phyloP scores from a whole-genome alignment of 2,329 filamentous ascomycete species.

The Colletotrichum euphorbiae region DNA sequence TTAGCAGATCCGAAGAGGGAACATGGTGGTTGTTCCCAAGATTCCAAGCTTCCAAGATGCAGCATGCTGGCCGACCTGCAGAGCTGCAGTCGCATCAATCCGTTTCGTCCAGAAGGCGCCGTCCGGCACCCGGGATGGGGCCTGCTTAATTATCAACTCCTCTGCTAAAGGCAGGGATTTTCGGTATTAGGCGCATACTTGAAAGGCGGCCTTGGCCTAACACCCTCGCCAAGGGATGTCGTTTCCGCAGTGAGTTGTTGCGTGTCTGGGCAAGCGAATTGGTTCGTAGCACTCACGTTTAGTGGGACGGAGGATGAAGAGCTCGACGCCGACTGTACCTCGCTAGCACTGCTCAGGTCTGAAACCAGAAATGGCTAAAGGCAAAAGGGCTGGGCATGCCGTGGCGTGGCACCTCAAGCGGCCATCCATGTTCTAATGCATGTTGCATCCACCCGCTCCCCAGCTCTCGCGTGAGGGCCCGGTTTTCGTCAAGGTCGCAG shows the following conservation, averaged over 20 bases:
- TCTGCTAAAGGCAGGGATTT: constrained; percentile 25
- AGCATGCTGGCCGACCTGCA: constrained; percentile 19
- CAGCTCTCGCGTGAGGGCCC: constrained; percentile 7
- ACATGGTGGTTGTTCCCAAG: constrained; percentile 19
- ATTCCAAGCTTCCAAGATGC: constrained; percentile 36
- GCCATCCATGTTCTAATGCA: constrained; percentile 33
- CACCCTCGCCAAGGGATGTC: constrained; percentile 5
- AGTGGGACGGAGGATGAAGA: not conserved
- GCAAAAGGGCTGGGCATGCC: constrained; percentile 21
- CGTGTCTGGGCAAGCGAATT: not conserved
- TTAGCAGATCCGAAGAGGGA: constrained; percentile 23
- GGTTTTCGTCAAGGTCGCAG: constrained; percentile 22
- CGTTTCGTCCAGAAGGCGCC: constrained; percentile 28
- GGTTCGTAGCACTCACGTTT: not conserved
- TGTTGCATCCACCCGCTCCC: constrained; percentile 31
- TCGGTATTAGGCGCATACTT: constrained; percentile 16
- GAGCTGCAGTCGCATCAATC: constrained; percentile 14
- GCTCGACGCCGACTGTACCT: constrained; percentile 4
- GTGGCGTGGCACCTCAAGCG: constrained; percentile 35
- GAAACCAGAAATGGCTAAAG: constrained; percentile 35
- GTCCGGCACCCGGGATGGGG: constrained; percentile 15
- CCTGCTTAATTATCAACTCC: constrained; percentile 15
- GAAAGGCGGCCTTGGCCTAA: constrained; percentile 3
- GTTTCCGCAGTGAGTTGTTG: constrained; percentile 2
- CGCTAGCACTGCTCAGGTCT: constrained; percentile 30